Conservation (phyloP, 2,329 filamentous ascomycete species). For the Fusarium floridanum region DNA sequence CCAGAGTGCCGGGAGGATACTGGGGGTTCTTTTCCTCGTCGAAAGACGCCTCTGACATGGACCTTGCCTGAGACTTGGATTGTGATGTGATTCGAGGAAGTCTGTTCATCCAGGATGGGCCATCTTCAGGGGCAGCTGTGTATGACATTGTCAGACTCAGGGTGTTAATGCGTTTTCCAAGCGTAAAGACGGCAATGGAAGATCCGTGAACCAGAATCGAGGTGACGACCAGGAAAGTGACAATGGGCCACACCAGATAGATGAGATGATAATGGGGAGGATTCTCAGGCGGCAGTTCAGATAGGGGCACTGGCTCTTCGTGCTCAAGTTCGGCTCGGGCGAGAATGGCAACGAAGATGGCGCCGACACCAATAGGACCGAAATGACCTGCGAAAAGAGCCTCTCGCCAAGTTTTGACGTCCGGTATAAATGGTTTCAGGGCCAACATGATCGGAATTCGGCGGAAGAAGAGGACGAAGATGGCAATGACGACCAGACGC, state of each 20-base stretch:
- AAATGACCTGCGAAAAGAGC: conserved; percentile 97
- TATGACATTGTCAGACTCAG: conserved; percentile 96
- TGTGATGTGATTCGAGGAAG: conserved; percentile 78
- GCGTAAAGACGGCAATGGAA: conserved; percentile 97
- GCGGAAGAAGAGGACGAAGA: conserved; percentile 95
- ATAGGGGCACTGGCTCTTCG: conserved; percentile 79
- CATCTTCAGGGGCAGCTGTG: conserved; percentile 88
- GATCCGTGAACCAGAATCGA: conserved; percentile 97
- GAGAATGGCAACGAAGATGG: conserved; percentile 94
- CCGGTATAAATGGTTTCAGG: conserved; percentile 92
- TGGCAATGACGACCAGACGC: conserved; percentile 92
- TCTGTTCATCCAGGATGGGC: conserved; percentile 94
- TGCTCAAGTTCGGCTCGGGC: conserved; percentile 92
- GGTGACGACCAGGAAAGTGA: conserved; percentile 91
- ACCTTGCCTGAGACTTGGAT: conserved; percentile 85
- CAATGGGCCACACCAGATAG: conserved; percentile 93
- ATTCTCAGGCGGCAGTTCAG: conserved; percentile 67
- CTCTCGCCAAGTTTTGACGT: conserved; percentile 98
- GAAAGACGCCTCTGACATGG: conserved; percentile 82
- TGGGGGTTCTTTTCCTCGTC: conserved; percentile 72
- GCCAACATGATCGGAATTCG: conserved; percentile 94
- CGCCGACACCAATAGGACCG: conserved; percentile 95
- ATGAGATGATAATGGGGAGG: conserved; percentile 77
- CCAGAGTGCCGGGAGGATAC: conserved; percentile 77
- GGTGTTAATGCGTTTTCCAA: conserved; percentile 98